These are phyloP conservation scores for Boletus patriciae DNA, from an alignment of 768 basidiomycete species.

Conservation along the genomic window DNA sequence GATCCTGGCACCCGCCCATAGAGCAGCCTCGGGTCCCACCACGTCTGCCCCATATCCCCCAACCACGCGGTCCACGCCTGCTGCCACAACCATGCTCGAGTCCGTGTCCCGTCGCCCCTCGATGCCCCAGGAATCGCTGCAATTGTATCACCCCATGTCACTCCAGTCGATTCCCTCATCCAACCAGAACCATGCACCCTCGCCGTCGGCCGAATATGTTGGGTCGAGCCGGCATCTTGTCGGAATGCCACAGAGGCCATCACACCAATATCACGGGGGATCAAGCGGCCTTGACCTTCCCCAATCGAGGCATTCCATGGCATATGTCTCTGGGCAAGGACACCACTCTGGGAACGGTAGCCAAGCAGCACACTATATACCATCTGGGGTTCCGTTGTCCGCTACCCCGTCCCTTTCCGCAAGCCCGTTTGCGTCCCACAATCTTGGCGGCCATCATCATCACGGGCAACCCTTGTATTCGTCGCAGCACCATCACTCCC, in stretches of 20 bases:
- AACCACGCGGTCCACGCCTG: constrained; percentile 35
- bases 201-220: constrained; percentile 41
- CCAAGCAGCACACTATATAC: constrained; percentile 31
- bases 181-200: constrained; percentile 34
- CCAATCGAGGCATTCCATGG: constrained; percentile 41
- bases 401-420: constrained; percentile 50
- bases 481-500: constrained; percentile 33
- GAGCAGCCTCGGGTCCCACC: constrained; percentile 72
- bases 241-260: constrained; percentile 39
- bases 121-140: constrained; percentile 68
- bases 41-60: constrained; percentile 72
- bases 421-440: constrained; percentile 35
- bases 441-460: constrained; percentile 27
- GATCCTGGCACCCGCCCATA: constrained; percentile 80
- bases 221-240: constrained; percentile 48
- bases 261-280: constrained; percentile 30
- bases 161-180: constrained; percentile 52
- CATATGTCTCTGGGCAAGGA: constrained; percentile 39
- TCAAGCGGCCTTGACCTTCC: constrained; percentile 25
- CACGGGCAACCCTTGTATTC: constrained; percentile 32
- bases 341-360: constrained; percentile 42
- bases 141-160: constrained; percentile 78
- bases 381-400: constrained; percentile 48
- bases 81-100: constrained; percentile 31
- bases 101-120: constrained; percentile 57